phyloP scores from a whole-genome alignment of 1,284 basidiomycete genomes.

The Taiwanofungus camphoratus region DNA sequence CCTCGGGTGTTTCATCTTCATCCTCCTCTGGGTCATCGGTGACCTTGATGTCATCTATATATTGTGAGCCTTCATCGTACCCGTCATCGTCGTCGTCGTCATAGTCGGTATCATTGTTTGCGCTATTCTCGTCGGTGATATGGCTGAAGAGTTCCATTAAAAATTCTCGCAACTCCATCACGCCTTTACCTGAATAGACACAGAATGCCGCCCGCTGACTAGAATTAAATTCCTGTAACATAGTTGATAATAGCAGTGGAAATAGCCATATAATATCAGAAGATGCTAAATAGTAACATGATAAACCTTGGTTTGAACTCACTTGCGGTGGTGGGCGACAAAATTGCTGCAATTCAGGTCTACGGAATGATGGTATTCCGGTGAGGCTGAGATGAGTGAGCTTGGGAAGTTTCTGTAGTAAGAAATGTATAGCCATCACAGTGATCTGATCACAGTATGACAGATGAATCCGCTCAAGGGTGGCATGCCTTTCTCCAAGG shows the following conservation, averaged over 20 bases:
- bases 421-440: slow-evolving; percentile 86
- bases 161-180: slow-evolving; percentile 77
- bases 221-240: slow-evolving; percentile 79
- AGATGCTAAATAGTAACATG: background rate
- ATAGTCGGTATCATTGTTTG: slow-evolving; percentile 68
- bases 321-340: slow-evolving; percentile 87
- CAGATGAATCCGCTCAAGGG: slow-evolving; percentile 93
- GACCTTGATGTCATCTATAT: slow-evolving; percentile 28
- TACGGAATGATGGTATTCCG: slow-evolving; percentile 89
- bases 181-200: slow-evolving; percentile 93
- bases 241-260: background rate
- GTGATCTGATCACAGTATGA: slow-evolving; percentile 97
- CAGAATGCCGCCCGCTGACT: slow-evolving; percentile 93
- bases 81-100: slow-evolving; percentile 56
- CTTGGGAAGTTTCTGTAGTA: slow-evolving; percentile 82
- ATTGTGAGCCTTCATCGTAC: slow-evolving; percentile 5
- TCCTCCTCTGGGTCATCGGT: slow-evolving; percentile 44
- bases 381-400: slow-evolving; percentile 95
- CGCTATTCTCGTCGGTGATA: slow-evolving; percentile 62
- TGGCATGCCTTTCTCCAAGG: slow-evolving; percentile 74
- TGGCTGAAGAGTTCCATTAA: slow-evolving; percentile 68
- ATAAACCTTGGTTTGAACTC: no score
- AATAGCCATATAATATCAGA: no score
- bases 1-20: slow-evolving; percentile 26
- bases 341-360: slow-evolving; percentile 83